Conservation (phyloP, 768 basidiomycete genomes). For the Xerocomus brunneocitrinus region DNA sequence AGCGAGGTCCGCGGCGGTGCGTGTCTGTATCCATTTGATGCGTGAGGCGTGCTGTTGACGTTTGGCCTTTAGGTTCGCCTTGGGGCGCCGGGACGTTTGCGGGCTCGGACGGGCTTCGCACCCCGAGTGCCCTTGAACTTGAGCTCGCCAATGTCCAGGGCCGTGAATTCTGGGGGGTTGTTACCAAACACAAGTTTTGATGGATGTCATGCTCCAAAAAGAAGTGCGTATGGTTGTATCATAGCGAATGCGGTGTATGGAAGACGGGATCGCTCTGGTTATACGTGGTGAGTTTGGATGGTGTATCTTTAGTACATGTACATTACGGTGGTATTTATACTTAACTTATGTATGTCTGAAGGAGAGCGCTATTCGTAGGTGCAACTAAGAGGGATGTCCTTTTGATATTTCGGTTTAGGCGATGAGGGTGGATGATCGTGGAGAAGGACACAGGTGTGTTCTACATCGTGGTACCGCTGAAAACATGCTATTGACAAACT, state of each 20-base stretch:
- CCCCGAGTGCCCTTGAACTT: constrained; percentile 47
- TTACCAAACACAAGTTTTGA: constrained; percentile 36
- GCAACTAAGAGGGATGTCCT: neutral
- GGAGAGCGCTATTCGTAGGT: too few relatives aligned
- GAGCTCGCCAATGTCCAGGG: constrained; percentile 52
- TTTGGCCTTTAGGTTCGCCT: constrained; percentile 48
- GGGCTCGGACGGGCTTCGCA: constrained; percentile 41
- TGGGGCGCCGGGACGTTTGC: constrained; percentile 74
- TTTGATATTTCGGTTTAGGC: too few relatives aligned
- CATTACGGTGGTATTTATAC: neutral
- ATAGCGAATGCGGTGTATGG: neutral
- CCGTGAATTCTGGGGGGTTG: constrained; percentile 42
- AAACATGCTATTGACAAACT: too few relatives aligned
- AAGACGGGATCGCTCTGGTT: neutral
- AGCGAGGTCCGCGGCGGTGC: constrained; percentile 55
- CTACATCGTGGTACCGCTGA: too few relatives aligned
- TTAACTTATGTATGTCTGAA: neutral
- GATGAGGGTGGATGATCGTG: too few relatives aligned
- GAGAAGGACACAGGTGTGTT: too few relatives aligned
- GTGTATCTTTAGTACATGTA: neutral
- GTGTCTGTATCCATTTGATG: constrained; percentile 12
- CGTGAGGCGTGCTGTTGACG: neutral
- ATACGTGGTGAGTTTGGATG: neutral
- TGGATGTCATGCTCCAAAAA: neutral
- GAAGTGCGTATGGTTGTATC: neutral